These are phyloP conservation scores for Globisporangium spiculum DNA, from an alignment of 352 stramenopile species.

Conservation along the genomic window DNA sequence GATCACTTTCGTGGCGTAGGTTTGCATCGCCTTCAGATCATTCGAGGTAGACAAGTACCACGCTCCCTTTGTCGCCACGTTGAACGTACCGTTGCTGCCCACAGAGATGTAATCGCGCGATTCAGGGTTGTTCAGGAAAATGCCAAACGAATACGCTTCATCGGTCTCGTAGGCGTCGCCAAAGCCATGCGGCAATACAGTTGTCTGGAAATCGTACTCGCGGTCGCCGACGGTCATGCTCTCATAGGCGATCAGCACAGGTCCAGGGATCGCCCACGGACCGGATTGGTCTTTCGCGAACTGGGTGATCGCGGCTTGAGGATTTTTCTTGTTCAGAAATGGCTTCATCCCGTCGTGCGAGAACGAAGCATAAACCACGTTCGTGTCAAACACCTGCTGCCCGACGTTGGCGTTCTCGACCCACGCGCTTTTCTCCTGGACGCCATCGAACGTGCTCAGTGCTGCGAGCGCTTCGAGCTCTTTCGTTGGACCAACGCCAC, in stretches of 20 bases:
- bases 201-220: constrained; percentile 30
- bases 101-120: constrained; percentile 24
- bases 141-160: constrained; percentile 20
- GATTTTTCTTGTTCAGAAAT: constrained; percentile 21
- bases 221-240: constrained; percentile 20
- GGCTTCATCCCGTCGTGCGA: constrained; percentile 18
- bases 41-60: constrained; percentile 39
- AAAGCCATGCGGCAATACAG: constrained; percentile 27
- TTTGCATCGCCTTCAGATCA: constrained; percentile 58
- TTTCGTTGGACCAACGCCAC: constrained; percentile 58
- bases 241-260: constrained; percentile 30
- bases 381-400: constrained; percentile 22
- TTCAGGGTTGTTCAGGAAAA: constrained; percentile 30
- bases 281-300: constrained; percentile 24
- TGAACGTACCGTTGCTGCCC: constrained; percentile 5
- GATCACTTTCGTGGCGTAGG: constrained; percentile 37
- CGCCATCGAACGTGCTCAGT: constrained; percentile 10
- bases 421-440: constrained; percentile 22
- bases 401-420: constrained; percentile 19
- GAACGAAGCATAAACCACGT: constrained; percentile 22
- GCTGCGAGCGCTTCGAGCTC: constrained; percentile 42
- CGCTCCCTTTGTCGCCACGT: constrained; percentile 7
- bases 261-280: constrained; percentile 24
- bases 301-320: constrained; percentile 16
- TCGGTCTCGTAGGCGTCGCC: constrained; percentile 19